Evolutionary conservation across 1,284 basidiomycete genomes (phyloP).

Genomic region (Papiliotrema laurentii): DNA sequence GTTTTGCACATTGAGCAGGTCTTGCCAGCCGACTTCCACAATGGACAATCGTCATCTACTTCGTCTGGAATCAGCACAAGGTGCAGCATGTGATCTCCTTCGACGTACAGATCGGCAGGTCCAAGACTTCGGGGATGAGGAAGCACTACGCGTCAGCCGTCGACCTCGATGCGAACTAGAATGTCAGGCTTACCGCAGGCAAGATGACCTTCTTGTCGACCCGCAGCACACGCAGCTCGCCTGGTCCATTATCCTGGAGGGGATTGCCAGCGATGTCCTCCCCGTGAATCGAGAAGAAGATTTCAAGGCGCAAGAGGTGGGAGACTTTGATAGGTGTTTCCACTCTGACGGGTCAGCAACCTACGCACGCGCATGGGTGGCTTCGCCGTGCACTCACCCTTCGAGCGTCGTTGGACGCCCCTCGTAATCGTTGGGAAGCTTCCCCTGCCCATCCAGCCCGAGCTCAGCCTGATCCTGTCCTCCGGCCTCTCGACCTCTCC

Average conservation of each 20-base stretch:
- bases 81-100: background rate
- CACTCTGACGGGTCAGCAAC: conserved; percentile 3
- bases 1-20: conserved; percentile 24
- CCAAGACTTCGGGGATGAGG: conserved; percentile 12
- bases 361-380: background rate
- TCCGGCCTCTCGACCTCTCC: conserved; percentile 18
- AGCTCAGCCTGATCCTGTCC: conserved; percentile 12
- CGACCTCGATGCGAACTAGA: background rate
- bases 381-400: conserved; percentile 8
- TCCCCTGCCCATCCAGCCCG: conserved; percentile 17
- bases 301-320: conserved; percentile 29
- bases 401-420: conserved; percentile 31
- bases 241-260: conserved; percentile 14
- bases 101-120: conserved; percentile 6
- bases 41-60: conserved; percentile 5
- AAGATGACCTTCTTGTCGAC: conserved; percentile 25
- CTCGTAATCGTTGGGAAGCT: conserved; percentile 33
- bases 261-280: conserved; percentile 22
- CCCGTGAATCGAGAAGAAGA: conserved; percentile 34
- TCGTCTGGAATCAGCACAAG: conserved; percentile 2
- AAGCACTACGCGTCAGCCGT: conserved; percentile 12
- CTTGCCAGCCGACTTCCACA: conserved; percentile 1
- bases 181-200: conserved; percentile 8
- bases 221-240: conserved; percentile 25
- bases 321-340: conserved; percentile 31